These are phyloP conservation scores for Exophiala calicioides DNA, from an alignment of 2,329 filamentous ascomycete genomes.

Conservation along the genomic window DNA sequence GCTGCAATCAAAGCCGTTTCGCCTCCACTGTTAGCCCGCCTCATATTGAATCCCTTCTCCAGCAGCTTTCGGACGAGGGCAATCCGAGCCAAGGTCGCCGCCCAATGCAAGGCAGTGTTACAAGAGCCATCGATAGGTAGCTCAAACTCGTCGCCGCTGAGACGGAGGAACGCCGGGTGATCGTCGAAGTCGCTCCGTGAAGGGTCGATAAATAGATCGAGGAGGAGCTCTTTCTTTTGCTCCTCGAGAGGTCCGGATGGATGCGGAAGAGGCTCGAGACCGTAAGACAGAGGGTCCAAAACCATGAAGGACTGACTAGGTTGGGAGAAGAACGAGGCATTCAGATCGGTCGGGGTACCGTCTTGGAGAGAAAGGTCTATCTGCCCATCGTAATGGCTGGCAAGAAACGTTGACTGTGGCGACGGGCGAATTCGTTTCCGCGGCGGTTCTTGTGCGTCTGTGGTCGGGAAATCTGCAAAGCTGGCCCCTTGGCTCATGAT, in stretches of 20 bases:
- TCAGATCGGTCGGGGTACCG: constrained; percentile 48
- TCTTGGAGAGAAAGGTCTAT: constrained; percentile 25
- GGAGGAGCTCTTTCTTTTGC: constrained; percentile 76
- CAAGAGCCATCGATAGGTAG: constrained; percentile 85
- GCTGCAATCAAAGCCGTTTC: constrained; percentile 93
- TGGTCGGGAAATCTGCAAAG: constrained; percentile 30
- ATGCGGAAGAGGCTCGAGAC: constrained; percentile 49
- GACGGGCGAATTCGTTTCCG: constrained; percentile 33
- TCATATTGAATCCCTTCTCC: constrained; percentile 80
- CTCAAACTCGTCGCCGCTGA: constrained; percentile 81
- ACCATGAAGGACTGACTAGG: constrained; percentile 29
- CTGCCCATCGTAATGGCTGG: constrained; percentile 36
- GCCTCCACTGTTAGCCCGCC: constrained; percentile 81
- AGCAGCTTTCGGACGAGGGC: constrained; percentile 79
- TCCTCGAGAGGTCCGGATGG: constrained; percentile 66
- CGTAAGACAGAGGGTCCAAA: constrained; percentile 32
- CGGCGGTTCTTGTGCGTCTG: constrained; percentile 31
- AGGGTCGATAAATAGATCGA: constrained; percentile 79
- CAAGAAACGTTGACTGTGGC: constrained; percentile 43
- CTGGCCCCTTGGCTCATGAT: constrained; percentile 58
- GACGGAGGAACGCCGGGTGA: constrained; percentile 73
- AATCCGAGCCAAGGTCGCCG: constrained; percentile 85
- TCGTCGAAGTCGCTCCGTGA: constrained; percentile 69
- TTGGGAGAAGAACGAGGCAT: constrained; percentile 50
- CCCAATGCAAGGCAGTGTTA: constrained; percentile 92